Evolutionary conservation across 2,329 filamentous ascomycete genomes (phyloP).

Genomic region (Trichothecium sympodiale): DNA sequence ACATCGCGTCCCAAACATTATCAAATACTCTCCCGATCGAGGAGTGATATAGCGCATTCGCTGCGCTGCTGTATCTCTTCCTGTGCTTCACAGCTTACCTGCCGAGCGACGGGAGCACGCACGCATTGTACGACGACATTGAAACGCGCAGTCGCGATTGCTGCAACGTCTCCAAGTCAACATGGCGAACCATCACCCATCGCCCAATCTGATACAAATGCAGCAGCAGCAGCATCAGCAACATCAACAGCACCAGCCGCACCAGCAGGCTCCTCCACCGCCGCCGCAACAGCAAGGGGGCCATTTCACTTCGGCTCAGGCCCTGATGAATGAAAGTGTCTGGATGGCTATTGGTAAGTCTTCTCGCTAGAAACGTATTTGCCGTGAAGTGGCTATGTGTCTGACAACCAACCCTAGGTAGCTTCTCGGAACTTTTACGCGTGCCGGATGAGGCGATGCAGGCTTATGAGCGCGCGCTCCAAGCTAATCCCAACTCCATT

Average conservation of each 20-base stretch:
- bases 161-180: not conserved
- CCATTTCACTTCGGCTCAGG: slow-evolving; percentile 51
- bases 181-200: slow-evolving; percentile 73
- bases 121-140: not conserved
- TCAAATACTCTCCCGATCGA: not conserved
- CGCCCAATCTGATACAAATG: slow-evolving; percentile 66
- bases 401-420: too few relatives aligned
- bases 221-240: slow-evolving; percentile 45
- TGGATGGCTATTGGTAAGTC: slow-evolving; percentile 86
- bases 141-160: not conserved
- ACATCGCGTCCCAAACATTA: slow-evolving; percentile 1
- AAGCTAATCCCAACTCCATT: slow-evolving; percentile 79
- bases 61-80: not conserved
- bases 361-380: slow-evolving; percentile 6
- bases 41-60: too few relatives aligned
- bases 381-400: too few relatives aligned
- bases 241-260: slow-evolving; percentile 42
- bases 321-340: slow-evolving; percentile 70
- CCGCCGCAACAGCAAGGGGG: slow-evolving; percentile 28
- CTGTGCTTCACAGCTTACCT: not conserved
- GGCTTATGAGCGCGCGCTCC: slow-evolving; percentile 82
- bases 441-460: slow-evolving; percentile 81
- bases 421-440: slow-evolving; percentile 76
- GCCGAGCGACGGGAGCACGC: not conserved
- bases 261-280: slow-evolving; percentile 44